Evolutionary conservation across 2,329 filamentous ascomycete genomes (phyloP).

Genomic region (Calycina marina): DNA sequence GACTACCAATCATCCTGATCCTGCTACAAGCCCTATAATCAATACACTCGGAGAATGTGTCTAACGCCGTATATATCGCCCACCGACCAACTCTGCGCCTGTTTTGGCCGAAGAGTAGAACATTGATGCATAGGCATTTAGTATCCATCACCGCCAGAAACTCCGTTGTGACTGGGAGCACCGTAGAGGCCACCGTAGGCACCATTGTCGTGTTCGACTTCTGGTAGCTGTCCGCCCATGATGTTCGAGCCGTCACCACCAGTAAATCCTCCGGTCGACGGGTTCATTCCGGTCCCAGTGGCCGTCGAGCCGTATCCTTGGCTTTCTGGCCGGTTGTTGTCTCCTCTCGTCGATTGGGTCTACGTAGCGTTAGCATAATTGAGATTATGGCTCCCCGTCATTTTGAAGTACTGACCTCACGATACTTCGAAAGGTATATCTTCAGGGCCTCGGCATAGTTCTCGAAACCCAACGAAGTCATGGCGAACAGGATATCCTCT

Average conservation of each 20-base stretch:
- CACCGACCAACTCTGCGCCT: conserved; percentile 14
- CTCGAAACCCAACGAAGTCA: conserved; percentile 97
- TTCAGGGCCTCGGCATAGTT: conserved; percentile 97
- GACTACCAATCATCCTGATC: conserved; percentile 11
- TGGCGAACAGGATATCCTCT: conserved; percentile 95
- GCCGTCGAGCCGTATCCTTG: conserved; percentile 34
- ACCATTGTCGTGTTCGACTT: conserved; percentile 22
- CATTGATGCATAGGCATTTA: conserved; percentile 5
- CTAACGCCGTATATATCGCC: too few relatives aligned
- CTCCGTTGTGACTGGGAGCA: conserved; percentile 42
- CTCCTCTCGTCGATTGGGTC: conserved; percentile 66
- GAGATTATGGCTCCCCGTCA: conserved; percentile 2
- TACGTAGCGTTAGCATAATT: too few relatives aligned
- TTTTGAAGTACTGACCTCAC: conserved; percentile 58
- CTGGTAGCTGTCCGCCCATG: conserved; percentile 21
- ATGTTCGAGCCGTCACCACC: conserved; percentile 20
- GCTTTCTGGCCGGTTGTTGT: conserved; percentile 35
- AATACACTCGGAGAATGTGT: conserved; percentile 19
- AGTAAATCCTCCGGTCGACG: conserved; percentile 18
- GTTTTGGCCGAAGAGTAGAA: conserved; percentile 5
- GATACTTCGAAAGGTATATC: conserved; percentile 94
- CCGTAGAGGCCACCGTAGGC: conserved; percentile 28
- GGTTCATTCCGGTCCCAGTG: conserved; percentile 24
- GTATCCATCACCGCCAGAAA: conserved; percentile 21
- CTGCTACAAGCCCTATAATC: conserved; percentile 16